These are phyloP conservation scores for Malbranchea zuffiana DNA, from an alignment of 2,329 filamentous ascomycete species.

Conservation along the genomic window DNA sequence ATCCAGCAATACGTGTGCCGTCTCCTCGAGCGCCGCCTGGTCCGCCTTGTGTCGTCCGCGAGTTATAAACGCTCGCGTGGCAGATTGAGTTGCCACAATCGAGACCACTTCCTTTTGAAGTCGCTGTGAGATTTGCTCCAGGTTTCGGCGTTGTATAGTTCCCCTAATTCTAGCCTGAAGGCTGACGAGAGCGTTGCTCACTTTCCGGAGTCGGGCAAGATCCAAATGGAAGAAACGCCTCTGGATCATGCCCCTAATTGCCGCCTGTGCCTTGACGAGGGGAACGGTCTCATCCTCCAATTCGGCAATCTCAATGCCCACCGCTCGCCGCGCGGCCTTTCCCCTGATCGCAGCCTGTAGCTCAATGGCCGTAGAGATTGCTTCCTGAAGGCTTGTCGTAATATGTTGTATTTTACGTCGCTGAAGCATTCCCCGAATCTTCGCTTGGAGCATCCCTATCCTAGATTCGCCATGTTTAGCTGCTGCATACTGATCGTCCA, in stretches of 20 bases:
- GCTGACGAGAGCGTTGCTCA: conserved; percentile 36
- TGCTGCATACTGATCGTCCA: conserved; percentile 46
- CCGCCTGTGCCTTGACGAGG: conserved; percentile 47
- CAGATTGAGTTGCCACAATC: conserved; percentile 27
- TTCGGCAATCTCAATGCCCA: conserved; percentile 43
- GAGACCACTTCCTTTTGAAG: conserved; percentile 21
- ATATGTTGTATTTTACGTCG: conserved; percentile 8
- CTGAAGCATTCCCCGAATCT: conserved; percentile 42
- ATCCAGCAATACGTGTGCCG: conserved; percentile 27
- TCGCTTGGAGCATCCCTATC: conserved; percentile 45
- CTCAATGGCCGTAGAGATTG: conserved; percentile 30
- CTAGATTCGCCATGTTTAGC: conserved; percentile 54
- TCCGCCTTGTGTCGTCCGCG: conserved; percentile 33
- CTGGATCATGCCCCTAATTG: conserved; percentile 42
- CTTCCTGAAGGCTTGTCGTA: background rate
- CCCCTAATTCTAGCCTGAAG: conserved; percentile 49
- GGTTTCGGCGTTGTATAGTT: conserved; percentile 11
- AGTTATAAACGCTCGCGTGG: conserved; percentile 17
- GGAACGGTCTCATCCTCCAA: conserved; percentile 53
- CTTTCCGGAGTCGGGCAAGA: conserved; percentile 35
- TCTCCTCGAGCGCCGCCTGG: conserved; percentile 32
- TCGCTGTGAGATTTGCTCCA: conserved; percentile 19
- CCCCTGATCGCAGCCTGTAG: conserved; percentile 46
- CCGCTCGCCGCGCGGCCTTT: conserved; percentile 30
- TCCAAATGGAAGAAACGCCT: conserved; percentile 9